Evolutionary conservation across 192 early-diverging fungal species (phyloP), one percentile per base, ranked within the genome.

Genomic region (Mortierella claussenii): DNA sequence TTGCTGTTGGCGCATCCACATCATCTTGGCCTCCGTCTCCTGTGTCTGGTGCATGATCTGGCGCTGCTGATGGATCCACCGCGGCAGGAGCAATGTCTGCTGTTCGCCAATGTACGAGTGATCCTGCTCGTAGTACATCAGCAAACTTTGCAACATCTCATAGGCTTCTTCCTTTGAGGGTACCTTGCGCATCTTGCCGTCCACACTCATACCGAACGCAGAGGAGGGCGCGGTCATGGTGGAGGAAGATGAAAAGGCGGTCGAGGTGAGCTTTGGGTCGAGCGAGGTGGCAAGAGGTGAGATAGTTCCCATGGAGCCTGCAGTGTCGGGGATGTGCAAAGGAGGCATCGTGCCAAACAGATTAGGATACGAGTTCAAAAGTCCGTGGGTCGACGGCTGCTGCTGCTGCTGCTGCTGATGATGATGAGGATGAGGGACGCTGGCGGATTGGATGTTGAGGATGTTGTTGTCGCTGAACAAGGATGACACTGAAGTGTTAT

Each of bases 101-200:
- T 76, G 73, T 46, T 76, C 73, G 13, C 73, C 73, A 51, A 67
- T 67, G 37, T 67, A 76, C 4, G 64, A 60, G 30, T 76, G 73
- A 20, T 76, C 73, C 31, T 76, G 73, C 47, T 76, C 73, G 33
- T 76, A 76, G 40, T 76, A 76, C 64, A 76, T 61, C 24, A 76
- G 37, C 30, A 76, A 51, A 37, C 63, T 66, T 47, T 76, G 73
- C 5, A 76, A 53, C 73, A 76, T 76, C 18, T 76, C 73, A 13
- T 76, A 76, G 0, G 73, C 73, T 24, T 76, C 73, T 8, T 76
- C 73, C 43, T 76, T 76, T 7, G 64, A 43, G 13, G 73, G 73
- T 1, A 76, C 73, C 53, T 67, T 76, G 31, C 73, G 73, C 73
- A 76, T 76, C 52, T 55, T 66, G 34, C 73, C 73, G 28, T 76